These are phyloP conservation scores for Phylloporus sp. DNA, from an alignment of 768 basidiomycete genomes.

Conservation along the genomic window DNA sequence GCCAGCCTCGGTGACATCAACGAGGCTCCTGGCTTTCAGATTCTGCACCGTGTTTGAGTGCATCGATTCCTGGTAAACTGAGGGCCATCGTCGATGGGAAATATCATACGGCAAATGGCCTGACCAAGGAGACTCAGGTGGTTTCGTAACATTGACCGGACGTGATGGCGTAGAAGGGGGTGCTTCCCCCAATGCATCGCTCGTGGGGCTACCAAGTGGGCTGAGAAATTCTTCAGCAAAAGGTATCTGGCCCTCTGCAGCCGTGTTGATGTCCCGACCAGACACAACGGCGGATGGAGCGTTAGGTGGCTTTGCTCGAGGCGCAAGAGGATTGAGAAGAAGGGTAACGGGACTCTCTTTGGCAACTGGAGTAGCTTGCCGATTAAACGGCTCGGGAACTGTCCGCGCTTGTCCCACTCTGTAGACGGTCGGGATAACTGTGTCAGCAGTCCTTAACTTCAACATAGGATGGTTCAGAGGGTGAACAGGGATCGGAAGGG, in stretches of 20 bases:
- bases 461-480: conserved; percentile 66
- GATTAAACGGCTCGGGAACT: background rate
- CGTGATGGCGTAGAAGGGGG: conserved; percentile 1
- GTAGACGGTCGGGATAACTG: conserved; percentile 44
- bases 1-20: background rate
- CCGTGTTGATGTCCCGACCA: background rate
- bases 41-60: conserved; percentile 25
- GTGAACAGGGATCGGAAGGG: conserved; percentile 73
- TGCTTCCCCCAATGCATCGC: background rate
- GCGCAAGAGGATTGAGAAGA: background rate
- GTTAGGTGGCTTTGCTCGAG: background rate
- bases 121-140: conserved; percentile 7
- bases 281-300: background rate
- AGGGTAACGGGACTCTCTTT: background rate
- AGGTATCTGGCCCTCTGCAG: conserved; percentile 1
- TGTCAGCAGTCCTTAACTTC: conserved; percentile 60
- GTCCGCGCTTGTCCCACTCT: conserved; percentile 20
- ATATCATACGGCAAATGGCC: conserved; percentile 13
- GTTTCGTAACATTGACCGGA: conserved; percentile 7
- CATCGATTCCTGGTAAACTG: conserved; percentile 35
- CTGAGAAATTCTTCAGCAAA: conserved; percentile 24
- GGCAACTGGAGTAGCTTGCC: background rate
- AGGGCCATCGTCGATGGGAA: conserved; percentile 33
- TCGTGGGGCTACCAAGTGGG: conserved; percentile 18
- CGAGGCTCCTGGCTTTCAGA: background rate